Base-by-base conservation (phyloP, 352 stramenopile genomes). In the Phytophthora pinifolia region DNA sequence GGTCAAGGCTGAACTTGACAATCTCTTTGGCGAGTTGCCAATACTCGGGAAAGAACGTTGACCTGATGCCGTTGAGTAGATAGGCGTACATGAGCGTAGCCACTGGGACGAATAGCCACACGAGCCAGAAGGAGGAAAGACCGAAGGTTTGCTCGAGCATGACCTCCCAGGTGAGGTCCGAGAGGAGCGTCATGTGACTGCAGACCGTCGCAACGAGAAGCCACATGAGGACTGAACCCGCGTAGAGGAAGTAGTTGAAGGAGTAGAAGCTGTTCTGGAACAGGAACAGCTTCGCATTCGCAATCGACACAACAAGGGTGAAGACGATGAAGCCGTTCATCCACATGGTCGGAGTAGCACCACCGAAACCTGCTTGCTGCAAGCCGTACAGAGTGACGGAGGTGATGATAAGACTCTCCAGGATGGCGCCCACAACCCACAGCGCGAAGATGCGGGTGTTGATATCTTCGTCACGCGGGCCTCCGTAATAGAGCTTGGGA, bases 301-400 rank as follows among this genome's bases (percentile, higher is more conserved):
- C 82, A 35, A 85, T 65, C 4, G 89, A 59, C 17, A 92, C 81
- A 9, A 94, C 78, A 6, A 92, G 46, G 6, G 84, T 91, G 48
- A 94, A 90, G 35, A 89, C 81, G 25, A 92, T 70, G 56, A 89
- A 92, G 15, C 84, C 82, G 33, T 88, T 46, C 8, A 92, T 55
- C 84, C 84, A 94, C 78, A 94, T 89, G 4, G 70, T 72, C 6
- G 67, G 72, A 47, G 52, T 85, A 1, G 41, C 46, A 6, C 67
- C 83, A 38, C 48, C 27, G 25, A 67, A 62, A 4, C 72, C 76
- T 3, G 50, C 51, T 7, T 82, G 76, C 12, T 74, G 37, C 37
- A 89, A 47, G 12, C 70, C 59, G 31, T 76, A 25, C 25, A 89
- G 53, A 1, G 68, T 67, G 8, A 90, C 51, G 9, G 88, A 70